Conservation (phyloP, 345 rosid species). For the Physaria fendleri region DNA sequence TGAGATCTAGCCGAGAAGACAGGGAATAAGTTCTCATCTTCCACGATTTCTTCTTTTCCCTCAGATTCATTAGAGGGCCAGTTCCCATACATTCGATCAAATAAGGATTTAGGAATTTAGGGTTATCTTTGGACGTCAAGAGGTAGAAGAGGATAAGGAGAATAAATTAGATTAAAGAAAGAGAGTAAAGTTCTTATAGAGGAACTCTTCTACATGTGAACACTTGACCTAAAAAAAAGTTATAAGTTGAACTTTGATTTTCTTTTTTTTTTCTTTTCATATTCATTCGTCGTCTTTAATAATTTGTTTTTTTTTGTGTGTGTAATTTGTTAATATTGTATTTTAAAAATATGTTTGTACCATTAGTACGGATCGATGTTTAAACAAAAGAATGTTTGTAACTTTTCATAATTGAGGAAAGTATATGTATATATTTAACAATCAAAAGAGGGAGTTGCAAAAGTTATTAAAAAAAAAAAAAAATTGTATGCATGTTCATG, state of each 20-base stretch:
- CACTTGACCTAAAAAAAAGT: conserved; percentile 10
- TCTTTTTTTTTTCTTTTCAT: background rate
- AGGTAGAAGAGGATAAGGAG: conserved; percentile 12
- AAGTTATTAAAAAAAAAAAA: background rate
- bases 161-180: conserved; percentile 12
- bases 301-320: background rate
- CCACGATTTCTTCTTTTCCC: conserved; percentile 34
- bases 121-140: conserved; percentile 12
- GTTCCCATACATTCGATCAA: conserved; percentile 41
- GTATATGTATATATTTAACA: background rate
- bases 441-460: background rate
- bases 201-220: conserved; percentile 24
- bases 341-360: conserved; percentile 5
- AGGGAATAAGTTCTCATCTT: conserved; percentile 46
- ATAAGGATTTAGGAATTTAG: conserved; percentile 5
- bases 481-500: conserved; percentile 23
- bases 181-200: conserved; percentile 20
- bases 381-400: conserved; percentile 17
- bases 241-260: background rate
- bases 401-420: background rate
- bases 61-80: conserved; percentile 41
- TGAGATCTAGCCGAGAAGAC: conserved; percentile 61
- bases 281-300: background rate
- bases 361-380: background rate
- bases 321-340: background rate